Evolutionary conservation across 345 rosid genomes (phyloP), one percentile per base, ranked within the genome.

Genomic region (Leavenworthia alabamica): DNA sequence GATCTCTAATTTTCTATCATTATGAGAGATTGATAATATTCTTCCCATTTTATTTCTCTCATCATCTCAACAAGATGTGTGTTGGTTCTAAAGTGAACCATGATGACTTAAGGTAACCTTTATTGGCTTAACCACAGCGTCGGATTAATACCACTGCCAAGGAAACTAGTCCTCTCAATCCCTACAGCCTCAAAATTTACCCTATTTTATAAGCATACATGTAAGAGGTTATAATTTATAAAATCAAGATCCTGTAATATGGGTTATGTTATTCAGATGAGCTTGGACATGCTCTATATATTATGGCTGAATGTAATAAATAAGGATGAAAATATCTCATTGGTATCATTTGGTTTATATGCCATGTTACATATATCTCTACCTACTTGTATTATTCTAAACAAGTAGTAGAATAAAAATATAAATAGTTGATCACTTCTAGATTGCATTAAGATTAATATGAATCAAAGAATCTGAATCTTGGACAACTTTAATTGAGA

Each of bases 391-490:
- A 10, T 37, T 26, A 26, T 9, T 41, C 10, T 9, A 14, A 50
- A 51, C 32, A 45, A 42, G n/a, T 19, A 32, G 15, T 22, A 43
- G 13, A 35, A 19, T 16, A 12, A 46, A 8, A n/a, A 1, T 3
- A 11, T 32, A 26, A n/a, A 20, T 20, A 20, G 3, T 6, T 10
- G 8, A 17, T 23, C 2, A 2, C 41, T 36, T 35, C 22, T 24
- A 24, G 29, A 52, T 28, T 1, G 29, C 69, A 11, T 7, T 55
- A 28, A 29, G 66, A 69, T 60, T 7, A 13, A 36, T 6, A 23
- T 45, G 42, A 69, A 60, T 60, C 32, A 60, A 52, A 60, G 48
- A 52, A 68, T 60, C 27, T 60, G 9, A 60, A 52, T 60, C 26
- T 24, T 52, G 8, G 15, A 61, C 56, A 60, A 15, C 14, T 60